A percentile compares a stretch with the other conserved stretches of the same genome.
phyloP scores from a whole-genome alignment of 306 rosid genomes.

The Begonia fuchsioides region DNA sequence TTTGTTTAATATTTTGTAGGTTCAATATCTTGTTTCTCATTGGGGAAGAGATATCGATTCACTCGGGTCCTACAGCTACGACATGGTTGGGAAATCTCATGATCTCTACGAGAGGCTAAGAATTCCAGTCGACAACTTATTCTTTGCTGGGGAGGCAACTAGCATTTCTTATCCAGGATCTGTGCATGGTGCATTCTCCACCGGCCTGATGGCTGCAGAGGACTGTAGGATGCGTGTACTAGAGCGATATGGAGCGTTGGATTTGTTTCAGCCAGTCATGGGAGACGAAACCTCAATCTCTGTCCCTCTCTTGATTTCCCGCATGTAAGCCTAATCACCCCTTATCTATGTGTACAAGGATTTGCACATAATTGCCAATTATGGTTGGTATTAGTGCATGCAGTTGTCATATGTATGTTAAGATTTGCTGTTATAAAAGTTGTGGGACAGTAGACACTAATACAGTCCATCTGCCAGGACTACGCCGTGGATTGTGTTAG shows the following conservation, averaged over 20 bases:
- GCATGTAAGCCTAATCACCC: conserved; percentile 26
- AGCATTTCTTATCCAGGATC: conserved; percentile 66
- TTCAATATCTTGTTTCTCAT: conserved; percentile 77
- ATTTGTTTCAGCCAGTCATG: conserved; percentile 65
- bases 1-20: conserved; percentile 23
- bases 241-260: conserved; percentile 82
- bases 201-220: conserved; percentile 93
- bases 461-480: too few relatives aligned
- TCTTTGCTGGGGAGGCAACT: conserved; percentile 97
- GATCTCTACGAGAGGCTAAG: conserved; percentile 79
- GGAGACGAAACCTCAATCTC: conserved; percentile 49
- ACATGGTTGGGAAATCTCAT: conserved; percentile 77
- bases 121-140: conserved; percentile 83
- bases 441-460: too few relatives aligned
- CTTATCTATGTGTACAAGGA: too few relatives aligned
- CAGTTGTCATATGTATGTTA: too few relatives aligned
- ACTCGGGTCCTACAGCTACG: conserved; percentile 84
- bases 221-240: conserved; percentile 94
- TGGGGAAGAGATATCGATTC: conserved; percentile 82
- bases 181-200: conserved; percentile 85
- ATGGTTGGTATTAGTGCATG: too few relatives aligned
- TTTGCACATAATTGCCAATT: too few relatives aligned
- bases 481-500: too few relatives aligned
- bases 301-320: conserved; percentile 71
- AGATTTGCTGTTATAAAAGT: too few relatives aligned